Percentiles rank a stretch among this genome's conserved stretches.
These are phyloP conservation scores for Flaveria trinervia DNA, from an alignment of 129 eudicot genomes.

Conservation along the genomic window DNA sequence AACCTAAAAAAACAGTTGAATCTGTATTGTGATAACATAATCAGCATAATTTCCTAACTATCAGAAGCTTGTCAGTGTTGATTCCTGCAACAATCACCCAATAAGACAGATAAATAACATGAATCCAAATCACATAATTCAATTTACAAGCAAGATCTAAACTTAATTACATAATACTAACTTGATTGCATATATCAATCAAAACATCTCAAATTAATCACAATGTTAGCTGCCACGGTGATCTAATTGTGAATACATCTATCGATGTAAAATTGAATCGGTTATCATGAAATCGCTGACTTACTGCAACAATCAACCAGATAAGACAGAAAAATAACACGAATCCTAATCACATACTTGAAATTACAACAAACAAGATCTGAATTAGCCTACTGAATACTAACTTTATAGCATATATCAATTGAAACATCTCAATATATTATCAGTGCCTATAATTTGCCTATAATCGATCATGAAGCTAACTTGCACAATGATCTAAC, in stretches of 20 bases:
- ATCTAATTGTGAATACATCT: too few species aligned
- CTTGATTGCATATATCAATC: neutral
- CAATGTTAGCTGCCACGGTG: too few species aligned
- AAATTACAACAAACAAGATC: neutral
- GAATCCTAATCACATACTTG: neutral
- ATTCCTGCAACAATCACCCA: too few species aligned
- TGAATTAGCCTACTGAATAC: neutral
- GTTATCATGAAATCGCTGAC: too few species aligned
- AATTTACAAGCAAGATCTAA: neutral
- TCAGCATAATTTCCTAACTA: neutral
- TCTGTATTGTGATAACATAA: neutral
- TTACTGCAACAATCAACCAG: too few species aligned
- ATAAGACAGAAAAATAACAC: neutral
- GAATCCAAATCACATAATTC: neutral
- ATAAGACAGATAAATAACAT: neutral
- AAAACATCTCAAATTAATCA: neutral
- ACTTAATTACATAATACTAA: neutral
- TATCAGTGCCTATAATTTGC: neutral
- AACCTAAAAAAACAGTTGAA: neutral
- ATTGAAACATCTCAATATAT: neutral
- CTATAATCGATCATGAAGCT: too few species aligned
- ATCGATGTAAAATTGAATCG: neutral
- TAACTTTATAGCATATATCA: neutral
- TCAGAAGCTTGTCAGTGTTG: neutral
- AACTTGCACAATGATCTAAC: too few species aligned